phyloP scores from a whole-genome alignment of 257 asterid genomes.

The Fraxinus excelsior region DNA sequence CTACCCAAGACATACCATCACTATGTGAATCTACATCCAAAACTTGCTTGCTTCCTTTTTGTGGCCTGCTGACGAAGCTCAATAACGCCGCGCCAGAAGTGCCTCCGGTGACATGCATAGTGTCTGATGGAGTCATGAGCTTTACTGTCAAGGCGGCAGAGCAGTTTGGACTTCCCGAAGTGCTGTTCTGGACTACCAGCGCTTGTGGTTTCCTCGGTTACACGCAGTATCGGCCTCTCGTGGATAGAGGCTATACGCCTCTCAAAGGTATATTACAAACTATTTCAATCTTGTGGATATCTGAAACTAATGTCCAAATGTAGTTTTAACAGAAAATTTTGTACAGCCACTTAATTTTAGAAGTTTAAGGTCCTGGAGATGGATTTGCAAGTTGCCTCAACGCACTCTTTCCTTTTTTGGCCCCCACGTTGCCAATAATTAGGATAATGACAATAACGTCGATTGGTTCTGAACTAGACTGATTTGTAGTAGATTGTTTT shows the following conservation, averaged over 20 bases:
- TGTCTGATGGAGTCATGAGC: conserved; percentile 44
- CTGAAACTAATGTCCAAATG: background rate
- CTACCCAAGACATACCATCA: conserved; percentile 44
- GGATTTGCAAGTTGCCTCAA: background rate
- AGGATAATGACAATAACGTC: too few relatives aligned
- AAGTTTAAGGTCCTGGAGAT: background rate
- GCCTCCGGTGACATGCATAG: conserved; percentile 49
- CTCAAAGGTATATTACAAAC: conserved; percentile 33
- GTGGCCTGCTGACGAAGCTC: conserved; percentile 33
- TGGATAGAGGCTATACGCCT: conserved; percentile 40
- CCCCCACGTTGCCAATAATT: background rate
- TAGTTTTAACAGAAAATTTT: too few relatives aligned
- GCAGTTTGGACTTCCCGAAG: conserved; percentile 40
- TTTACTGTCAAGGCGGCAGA: conserved; percentile 43
- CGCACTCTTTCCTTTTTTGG: background rate
- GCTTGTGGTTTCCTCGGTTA: conserved; percentile 37
- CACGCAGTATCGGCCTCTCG: conserved; percentile 30
- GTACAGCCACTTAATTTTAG: background rate
- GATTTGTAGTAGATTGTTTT: too few relatives aligned
- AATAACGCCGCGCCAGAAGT: conserved; percentile 11
- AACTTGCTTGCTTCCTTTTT: conserved; percentile 39
- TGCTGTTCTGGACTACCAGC: conserved; percentile 36
- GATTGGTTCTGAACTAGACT: too few relatives aligned
- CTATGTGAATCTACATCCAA: conserved; percentile 34
- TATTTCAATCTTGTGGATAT: background rate